A percentile compares a stretch with the other conserved stretches of the same genome.
Conservation (phyloP, 805 yeast genomes). For the Monosporozyma aerobia region DNA sequence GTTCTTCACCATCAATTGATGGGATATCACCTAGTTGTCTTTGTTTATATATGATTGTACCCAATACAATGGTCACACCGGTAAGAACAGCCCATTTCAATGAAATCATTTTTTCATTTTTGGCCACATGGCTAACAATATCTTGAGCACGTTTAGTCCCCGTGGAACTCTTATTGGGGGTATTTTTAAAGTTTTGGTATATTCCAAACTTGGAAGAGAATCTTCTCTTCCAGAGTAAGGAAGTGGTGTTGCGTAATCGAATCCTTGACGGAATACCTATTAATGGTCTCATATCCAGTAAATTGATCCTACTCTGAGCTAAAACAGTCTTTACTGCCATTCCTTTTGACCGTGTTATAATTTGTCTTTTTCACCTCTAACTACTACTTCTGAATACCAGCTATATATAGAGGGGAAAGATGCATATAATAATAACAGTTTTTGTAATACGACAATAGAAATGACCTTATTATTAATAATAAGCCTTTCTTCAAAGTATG, state of each 20-base stretch:
- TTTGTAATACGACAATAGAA: not conserved
- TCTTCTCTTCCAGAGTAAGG: conserved; percentile 16
- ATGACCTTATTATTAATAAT: not conserved
- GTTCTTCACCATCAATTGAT: conserved; percentile 2
- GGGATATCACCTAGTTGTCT: conserved; percentile 22
- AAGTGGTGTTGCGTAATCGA: conserved; percentile 22
- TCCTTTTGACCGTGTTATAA: not conserved
- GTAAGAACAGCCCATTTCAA: conserved; percentile 25
- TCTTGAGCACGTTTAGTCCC: not conserved
- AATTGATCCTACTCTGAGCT: conserved; percentile 12
- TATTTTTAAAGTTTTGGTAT: not conserved
- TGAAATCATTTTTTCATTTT: not conserved
- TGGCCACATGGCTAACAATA: not conserved
- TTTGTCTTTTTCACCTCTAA: not conserved
- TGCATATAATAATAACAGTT: not conserved
- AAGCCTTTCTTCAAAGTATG: too few relatives aligned
- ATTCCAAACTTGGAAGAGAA: conserved; percentile 7
- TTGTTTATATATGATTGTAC: conserved; percentile 17
- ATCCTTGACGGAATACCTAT: conserved; percentile 12
- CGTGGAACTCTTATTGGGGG: conserved; percentile 1
- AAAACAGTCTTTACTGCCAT: conserved; percentile 15
- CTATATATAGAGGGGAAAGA: not conserved
- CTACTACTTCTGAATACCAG: not conserved
- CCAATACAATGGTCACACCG: conserved; percentile 23
- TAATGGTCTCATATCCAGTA: conserved; percentile 9